Conservation (phyloP, 371 early-diverging fungal genomes). For the Syncephalastrum contaminatum region DNA sequence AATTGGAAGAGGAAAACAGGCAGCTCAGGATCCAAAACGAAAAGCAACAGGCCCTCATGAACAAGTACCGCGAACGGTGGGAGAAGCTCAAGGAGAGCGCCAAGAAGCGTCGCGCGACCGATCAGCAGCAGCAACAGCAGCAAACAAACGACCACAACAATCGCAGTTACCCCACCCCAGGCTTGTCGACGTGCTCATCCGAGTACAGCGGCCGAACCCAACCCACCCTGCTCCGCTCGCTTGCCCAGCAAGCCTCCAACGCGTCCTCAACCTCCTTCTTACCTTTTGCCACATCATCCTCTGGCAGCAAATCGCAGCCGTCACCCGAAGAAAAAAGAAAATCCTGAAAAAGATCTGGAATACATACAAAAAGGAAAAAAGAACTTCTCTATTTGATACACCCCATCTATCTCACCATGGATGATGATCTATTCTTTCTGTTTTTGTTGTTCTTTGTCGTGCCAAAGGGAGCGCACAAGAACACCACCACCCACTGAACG, state of each 20-base stretch:
- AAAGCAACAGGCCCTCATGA: constrained; percentile 55
- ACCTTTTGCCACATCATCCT: constrained; percentile 1
- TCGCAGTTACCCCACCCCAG: neutral
- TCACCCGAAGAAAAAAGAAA: too few relatives aligned
- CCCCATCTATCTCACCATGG: too few relatives aligned
- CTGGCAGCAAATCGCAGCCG: neutral
- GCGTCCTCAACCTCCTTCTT: too few relatives aligned
- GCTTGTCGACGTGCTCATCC: constrained; percentile 6
- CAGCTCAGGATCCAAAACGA: constrained; percentile 48
- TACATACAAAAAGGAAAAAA: too few relatives aligned
- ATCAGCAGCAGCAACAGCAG: constrained; percentile 13
- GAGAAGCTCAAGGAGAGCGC: constrained; percentile 87
- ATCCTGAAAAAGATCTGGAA: too few relatives aligned
- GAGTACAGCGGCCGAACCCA: constrained; percentile 7
- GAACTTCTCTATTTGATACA: too few relatives aligned
- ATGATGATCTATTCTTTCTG: too few relatives aligned
- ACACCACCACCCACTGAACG: too few relatives aligned
- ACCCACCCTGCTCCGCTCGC: constrained; percentile 17
- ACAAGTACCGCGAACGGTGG: constrained; percentile 85
- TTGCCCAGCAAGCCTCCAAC: constrained; percentile 22
- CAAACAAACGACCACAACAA: constrained; percentile 1
- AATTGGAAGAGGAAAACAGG: constrained; percentile 60
- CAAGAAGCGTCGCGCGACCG: constrained; percentile 54
- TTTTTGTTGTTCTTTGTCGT: too few relatives aligned
- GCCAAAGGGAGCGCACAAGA: too few relatives aligned